phyloP scores from a whole-genome alignment of 495 filamentous ascomycete species.

The Xylaria acuta region DNA sequence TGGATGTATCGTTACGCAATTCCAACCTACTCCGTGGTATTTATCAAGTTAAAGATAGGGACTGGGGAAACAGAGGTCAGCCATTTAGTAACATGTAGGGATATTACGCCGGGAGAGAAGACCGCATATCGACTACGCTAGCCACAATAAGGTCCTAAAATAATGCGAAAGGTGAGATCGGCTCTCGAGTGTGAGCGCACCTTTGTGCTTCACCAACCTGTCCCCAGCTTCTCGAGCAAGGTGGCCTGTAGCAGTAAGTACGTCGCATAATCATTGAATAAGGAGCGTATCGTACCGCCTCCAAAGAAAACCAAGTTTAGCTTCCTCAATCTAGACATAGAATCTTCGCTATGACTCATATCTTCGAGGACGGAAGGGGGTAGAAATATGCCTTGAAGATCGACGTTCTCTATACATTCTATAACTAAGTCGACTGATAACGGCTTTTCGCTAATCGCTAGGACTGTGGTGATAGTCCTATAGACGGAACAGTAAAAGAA shows the following conservation, averaged over 20 bases:
- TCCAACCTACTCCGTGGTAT: conserved; percentile 42
- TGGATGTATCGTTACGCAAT: neutral
- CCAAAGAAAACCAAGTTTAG: conserved; percentile 40
- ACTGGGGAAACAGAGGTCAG: conserved; percentile 21
- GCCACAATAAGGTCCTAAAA: no score
- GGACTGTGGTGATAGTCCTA: conserved; percentile 31
- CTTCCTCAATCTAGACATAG: conserved; percentile 32
- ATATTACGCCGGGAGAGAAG: no score
- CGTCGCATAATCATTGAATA: neutral
- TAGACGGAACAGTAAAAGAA: conserved; percentile 36
- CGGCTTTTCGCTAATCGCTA: conserved; percentile 42
- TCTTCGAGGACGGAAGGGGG: conserved; percentile 50
- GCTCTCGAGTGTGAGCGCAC: neutral
- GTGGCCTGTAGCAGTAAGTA: conserved; percentile 30
- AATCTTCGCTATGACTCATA: conserved; percentile 33
- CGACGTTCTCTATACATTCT: conserved; percentile 36
- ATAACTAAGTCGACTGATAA: conserved; percentile 37
- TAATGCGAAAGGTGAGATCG: no score
- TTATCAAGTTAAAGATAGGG: conserved; percentile 39
- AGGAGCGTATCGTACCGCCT: conserved; percentile 32
- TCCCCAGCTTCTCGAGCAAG: conserved; percentile 38
- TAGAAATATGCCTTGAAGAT: conserved; percentile 35
- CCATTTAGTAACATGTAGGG: no score
- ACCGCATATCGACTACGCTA: no score
- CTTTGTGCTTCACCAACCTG: conserved; percentile 34